These are phyloP conservation scores for Alternaria gansuensis DNA, from an alignment of 2,329 filamentous ascomycete genomes.

Conservation along the genomic window DNA sequence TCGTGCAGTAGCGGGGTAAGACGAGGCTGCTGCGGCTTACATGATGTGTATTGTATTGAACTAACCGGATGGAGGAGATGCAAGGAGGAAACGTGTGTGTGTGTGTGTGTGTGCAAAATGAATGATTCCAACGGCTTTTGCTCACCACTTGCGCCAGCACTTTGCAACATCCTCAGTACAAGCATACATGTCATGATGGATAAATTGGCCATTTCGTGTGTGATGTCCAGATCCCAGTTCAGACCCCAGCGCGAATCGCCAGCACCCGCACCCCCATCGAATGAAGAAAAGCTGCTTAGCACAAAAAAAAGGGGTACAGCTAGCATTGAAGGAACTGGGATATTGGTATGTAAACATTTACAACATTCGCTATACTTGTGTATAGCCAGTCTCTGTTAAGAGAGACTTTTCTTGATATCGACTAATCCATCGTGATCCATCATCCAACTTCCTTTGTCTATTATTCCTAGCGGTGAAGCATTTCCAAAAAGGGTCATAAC, in stretches of 20 bases:
- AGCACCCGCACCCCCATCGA: neutral
- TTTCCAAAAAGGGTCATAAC: neutral
- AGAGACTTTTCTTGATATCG: neutral
- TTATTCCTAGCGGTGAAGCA: neutral
- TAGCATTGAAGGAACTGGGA: neutral
- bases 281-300: too few species aligned
- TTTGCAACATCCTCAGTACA: neutral
- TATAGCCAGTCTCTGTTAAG: neutral
- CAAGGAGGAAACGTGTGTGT: neutral
- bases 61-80: conserved; percentile 1
- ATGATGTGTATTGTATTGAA: conserved; percentile 13
- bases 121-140: too few species aligned
- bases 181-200: neutral
- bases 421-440: neutral
- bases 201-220: neutral
- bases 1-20: conserved; percentile 2
- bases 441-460: neutral
- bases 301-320: neutral
- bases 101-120: neutral
- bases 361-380: neutral
- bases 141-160: too few species aligned
- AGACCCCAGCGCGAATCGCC: neutral
- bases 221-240: neutral
- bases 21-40: conserved; percentile 8
- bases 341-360: neutral